phyloP scores from a whole-genome alignment of 1,284 basidiomycete genomes.

The Pseudozyma sp. region DNA sequence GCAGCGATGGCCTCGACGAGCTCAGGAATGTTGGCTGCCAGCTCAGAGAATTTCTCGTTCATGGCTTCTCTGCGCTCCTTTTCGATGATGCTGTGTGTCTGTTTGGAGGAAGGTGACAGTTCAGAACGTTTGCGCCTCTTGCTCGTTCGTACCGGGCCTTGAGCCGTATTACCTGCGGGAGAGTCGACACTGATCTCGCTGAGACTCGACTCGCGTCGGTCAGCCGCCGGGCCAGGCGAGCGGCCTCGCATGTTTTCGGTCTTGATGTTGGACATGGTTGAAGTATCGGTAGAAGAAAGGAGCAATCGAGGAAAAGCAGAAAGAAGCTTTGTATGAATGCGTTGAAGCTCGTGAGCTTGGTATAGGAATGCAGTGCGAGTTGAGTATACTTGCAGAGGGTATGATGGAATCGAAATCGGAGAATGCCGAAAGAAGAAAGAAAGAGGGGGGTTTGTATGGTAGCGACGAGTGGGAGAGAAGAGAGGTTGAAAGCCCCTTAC shows the following conservation, averaged over 20 bases:
- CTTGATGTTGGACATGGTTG: slow-evolving; percentile 29
- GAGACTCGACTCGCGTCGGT: slow-evolving; percentile 28
- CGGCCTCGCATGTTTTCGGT: slow-evolving; percentile 29
- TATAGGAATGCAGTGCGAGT: slow-evolving; percentile 9
- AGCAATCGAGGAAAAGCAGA: background rate
- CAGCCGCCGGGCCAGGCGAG: slow-evolving; percentile 39
- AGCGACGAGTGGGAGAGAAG: too few relatives aligned
- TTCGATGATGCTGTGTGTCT: slow-evolving; percentile 51
- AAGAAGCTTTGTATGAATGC: slow-evolving; percentile 1
- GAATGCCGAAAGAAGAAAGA: too few relatives aligned
- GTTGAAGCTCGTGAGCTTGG: background rate
- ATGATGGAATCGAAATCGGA: too few relatives aligned
- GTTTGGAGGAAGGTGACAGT: slow-evolving; percentile 48
- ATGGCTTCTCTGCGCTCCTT: slow-evolving; percentile 51
- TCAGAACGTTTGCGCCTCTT: slow-evolving; percentile 45
- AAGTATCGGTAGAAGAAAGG: background rate
- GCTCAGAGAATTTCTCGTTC: slow-evolving; percentile 51
- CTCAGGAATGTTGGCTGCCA: slow-evolving; percentile 46
- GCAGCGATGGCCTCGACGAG: slow-evolving; percentile 38
- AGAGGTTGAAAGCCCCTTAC: too few relatives aligned
- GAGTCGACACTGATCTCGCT: slow-evolving; percentile 25
- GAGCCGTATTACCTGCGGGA: background rate
- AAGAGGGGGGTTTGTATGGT: too few relatives aligned
- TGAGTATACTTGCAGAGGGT: slow-evolving; percentile 12
- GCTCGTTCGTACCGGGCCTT: slow-evolving; percentile 23